Evolutionary conservation across 1,284 basidiomycete genomes (phyloP).

Genomic region (Amylostereum chailletii): DNA sequence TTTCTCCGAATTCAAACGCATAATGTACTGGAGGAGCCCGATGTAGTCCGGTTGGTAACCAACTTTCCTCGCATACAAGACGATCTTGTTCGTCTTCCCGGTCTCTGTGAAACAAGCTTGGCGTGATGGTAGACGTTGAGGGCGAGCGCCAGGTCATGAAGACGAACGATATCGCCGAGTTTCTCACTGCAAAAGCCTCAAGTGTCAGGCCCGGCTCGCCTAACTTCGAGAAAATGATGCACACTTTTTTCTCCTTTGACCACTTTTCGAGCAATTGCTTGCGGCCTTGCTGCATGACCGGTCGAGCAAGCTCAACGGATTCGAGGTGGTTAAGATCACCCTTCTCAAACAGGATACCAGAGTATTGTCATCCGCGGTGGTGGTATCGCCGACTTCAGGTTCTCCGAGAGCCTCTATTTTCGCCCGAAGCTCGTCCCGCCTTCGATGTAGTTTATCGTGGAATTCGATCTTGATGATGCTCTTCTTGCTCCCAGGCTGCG

Average conservation of each 20-base stretch:
- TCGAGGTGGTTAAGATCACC: slow-evolving; percentile 97
- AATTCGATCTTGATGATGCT: slow-evolving; percentile 88
- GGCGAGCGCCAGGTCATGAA: slow-evolving; percentile 97
- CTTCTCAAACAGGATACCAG: slow-evolving; percentile 95
- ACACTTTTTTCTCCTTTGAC: slow-evolving; percentile 98
- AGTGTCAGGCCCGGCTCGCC: neutral
- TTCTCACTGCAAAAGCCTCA: slow-evolving; percentile 82
- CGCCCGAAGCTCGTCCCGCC: slow-evolving; percentile 67
- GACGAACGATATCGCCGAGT: slow-evolving; percentile 93
- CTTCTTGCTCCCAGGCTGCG: slow-evolving; percentile 70
- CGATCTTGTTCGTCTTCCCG: slow-evolving; percentile 97
- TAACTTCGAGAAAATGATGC: slow-evolving; percentile 3
- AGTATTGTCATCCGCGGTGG: slow-evolving; percentile 81
- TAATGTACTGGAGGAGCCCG: slow-evolving; percentile 92
- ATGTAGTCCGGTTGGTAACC: slow-evolving; percentile 93
- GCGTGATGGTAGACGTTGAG: slow-evolving; percentile 97
- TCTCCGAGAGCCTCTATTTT: slow-evolving; percentile 74
- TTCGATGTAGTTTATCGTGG: slow-evolving; percentile 78
- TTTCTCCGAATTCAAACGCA: slow-evolving; percentile 95
- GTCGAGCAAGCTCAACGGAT: slow-evolving; percentile 92
- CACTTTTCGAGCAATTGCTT: slow-evolving; percentile 99
- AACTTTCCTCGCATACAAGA: slow-evolving; percentile 97
- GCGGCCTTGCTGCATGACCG: slow-evolving; percentile 92
- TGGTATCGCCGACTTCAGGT: slow-evolving; percentile 48
- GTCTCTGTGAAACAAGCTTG: slow-evolving; percentile 99